These are phyloP conservation scores for Eutrema japonicum DNA, from an alignment of 345 rosid species.

Conservation along the genomic window DNA sequence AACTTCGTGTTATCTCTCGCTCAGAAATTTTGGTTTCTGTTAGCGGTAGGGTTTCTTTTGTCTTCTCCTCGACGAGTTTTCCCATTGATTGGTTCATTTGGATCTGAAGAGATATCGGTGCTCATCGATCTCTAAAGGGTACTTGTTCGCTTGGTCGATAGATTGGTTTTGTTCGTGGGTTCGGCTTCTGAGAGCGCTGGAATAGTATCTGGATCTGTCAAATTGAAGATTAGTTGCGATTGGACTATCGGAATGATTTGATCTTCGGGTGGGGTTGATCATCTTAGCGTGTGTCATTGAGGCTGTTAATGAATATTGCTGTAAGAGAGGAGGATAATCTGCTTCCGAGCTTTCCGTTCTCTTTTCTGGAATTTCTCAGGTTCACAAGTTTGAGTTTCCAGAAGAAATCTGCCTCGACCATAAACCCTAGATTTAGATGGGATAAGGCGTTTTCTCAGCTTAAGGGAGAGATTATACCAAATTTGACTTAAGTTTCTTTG, in stretches of 20 bases:
- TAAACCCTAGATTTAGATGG: constrained; percentile 84
- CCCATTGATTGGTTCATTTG: constrained; percentile 13
- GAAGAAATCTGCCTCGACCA: constrained; percentile 44
- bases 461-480: constrained; percentile 44
- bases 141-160: not conserved
- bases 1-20: not conserved
- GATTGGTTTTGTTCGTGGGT: constrained; percentile 9
- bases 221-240: constrained; percentile 6
- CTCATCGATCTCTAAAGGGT: constrained; percentile 13
- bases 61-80: constrained; percentile 3
- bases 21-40: not conserved
- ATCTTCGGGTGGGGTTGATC: constrained; percentile 22
- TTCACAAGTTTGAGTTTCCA: constrained; percentile 49
- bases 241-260: constrained; percentile 25
- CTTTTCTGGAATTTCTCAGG: constrained; percentile 66
- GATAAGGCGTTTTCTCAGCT: constrained; percentile 70
- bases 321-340: constrained; percentile 51
- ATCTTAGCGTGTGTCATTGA: constrained; percentile 33
- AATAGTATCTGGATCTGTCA: constrained; percentile 38
- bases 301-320: constrained; percentile 76
- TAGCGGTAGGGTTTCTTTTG: constrained; percentile 20
- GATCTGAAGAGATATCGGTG: not conserved
- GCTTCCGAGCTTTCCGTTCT: constrained; percentile 64
- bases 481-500: constrained; percentile 8
- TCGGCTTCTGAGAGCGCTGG: constrained; percentile 13